Conservation (phyloP, 306 rosid genomes). For the Cicer chorassanicum region DNA sequence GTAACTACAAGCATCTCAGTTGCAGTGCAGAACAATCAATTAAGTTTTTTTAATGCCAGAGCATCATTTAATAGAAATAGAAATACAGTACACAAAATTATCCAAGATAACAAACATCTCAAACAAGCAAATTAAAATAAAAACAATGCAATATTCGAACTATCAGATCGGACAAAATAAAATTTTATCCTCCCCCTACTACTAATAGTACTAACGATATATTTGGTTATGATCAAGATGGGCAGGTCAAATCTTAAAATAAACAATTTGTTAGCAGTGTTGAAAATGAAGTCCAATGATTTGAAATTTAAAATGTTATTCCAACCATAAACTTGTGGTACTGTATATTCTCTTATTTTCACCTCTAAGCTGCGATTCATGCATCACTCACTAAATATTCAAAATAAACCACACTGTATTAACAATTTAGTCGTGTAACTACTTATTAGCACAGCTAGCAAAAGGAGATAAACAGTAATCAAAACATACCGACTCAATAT, state of each 20-base stretch:
- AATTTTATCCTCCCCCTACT: not conserved
- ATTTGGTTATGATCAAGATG: not conserved
- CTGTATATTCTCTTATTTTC: not conserved
- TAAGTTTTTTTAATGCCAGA: too few relatives aligned
- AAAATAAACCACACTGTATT: not conserved
- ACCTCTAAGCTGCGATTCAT: not conserved
- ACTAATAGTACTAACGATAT: not conserved
- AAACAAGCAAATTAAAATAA: too few relatives aligned
- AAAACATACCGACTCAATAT: constrained; percentile 54
- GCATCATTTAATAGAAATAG: too few relatives aligned
- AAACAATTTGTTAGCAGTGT: not conserved
- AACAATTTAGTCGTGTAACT: not conserved
- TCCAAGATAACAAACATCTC: too few relatives aligned
- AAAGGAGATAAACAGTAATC: constrained; percentile 5
- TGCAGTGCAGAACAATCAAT: too few relatives aligned
- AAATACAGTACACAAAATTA: too few relatives aligned
- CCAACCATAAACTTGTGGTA: not conserved
- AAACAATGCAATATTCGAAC: not conserved
- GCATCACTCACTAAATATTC: not conserved
- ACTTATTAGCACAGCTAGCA: constrained; percentile 5
- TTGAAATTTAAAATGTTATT: not conserved
- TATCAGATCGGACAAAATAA: not conserved
- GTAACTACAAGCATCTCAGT: too few relatives aligned
- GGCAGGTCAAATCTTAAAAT: not conserved
- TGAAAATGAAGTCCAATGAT: not conserved